phyloP scores from a whole-genome alignment of 2,329 filamentous ascomycete genomes.

The Pyrenophora seminiperda region DNA sequence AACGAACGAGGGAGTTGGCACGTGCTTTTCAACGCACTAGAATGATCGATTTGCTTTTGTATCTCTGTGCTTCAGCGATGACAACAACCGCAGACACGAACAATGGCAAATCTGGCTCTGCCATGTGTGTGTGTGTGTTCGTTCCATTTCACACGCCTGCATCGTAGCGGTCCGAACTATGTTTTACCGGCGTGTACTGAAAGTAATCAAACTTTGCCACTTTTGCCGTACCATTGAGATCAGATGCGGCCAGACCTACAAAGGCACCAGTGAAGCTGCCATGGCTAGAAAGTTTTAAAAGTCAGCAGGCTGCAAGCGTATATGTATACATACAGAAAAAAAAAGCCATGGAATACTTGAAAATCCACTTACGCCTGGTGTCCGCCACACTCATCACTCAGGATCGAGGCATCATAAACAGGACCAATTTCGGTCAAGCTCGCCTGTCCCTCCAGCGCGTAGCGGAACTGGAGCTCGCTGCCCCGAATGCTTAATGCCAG shows the following conservation, averaged over 20 bases:
- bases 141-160: conserved; percentile 3
- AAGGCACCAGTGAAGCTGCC: conserved; percentile 67
- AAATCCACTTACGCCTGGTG: conserved; percentile 51
- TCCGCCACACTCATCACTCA: conserved; percentile 68
- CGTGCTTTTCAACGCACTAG: no score
- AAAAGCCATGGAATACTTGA: background rate
- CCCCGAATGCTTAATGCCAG: conserved; percentile 61
- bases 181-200: conserved; percentile 36
- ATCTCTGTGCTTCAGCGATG: no score
- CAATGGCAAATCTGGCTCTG: background rate
- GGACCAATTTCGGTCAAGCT: conserved; percentile 58
- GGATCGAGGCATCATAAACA: conserved; percentile 62
- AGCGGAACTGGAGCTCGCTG: conserved; percentile 61
- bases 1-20: no score
- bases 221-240: conserved; percentile 37
- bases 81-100: no score
- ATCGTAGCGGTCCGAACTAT: conserved; percentile 42
- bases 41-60: background rate
- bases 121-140: no score
- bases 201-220: conserved; percentile 43
- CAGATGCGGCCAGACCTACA: conserved; percentile 43
- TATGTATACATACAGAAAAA: no score
- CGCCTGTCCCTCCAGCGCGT: conserved; percentile 55
- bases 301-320: background rate
- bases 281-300: conserved; percentile 40